Conservation (phyloP, 2,329 filamentous ascomycete genomes). For the Elsinoe fawcettii region DNA sequence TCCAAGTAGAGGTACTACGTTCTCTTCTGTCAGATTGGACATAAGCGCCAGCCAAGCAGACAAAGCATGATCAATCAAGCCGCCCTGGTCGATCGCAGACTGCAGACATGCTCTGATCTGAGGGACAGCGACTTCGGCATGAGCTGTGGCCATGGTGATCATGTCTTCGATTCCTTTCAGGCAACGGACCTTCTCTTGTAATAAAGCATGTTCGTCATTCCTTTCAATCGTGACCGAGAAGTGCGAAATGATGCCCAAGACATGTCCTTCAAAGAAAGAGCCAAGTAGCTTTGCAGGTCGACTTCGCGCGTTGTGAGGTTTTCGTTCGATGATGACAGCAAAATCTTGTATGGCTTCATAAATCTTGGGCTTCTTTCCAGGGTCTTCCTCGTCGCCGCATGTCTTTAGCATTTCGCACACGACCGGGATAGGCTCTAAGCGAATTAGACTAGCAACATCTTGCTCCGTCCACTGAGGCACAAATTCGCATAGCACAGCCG, state of each 20-base stretch:
- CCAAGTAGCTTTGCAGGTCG: constrained; percentile 51
- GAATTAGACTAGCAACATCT: constrained; percentile 61
- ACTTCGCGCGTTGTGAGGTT: constrained; percentile 39
- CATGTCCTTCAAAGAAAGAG: constrained; percentile 71
- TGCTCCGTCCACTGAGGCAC: constrained; percentile 61
- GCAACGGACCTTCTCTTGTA: constrained; percentile 62
- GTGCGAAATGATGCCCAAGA: constrained; percentile 77
- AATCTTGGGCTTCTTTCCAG: constrained; percentile 36
- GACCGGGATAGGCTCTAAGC: constrained; percentile 65
- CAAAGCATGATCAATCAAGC: constrained; percentile 72
- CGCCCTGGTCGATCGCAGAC: constrained; percentile 66
- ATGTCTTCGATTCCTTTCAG: constrained; percentile 82
- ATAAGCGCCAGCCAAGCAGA: constrained; percentile 78
- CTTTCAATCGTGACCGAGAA: constrained; percentile 75
- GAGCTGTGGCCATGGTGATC: constrained; percentile 64
- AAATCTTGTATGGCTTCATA: constrained; percentile 45
- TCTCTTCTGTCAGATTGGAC: constrained; percentile 63
- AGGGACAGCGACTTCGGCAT: constrained; percentile 71
- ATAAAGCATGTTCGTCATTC: constrained; percentile 19
- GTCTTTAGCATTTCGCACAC: constrained; percentile 76
- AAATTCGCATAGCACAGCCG: constrained; percentile 59
- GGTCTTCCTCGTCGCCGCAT: constrained; percentile 59
- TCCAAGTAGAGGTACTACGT: constrained; percentile 72
- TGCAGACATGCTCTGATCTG: constrained; percentile 94
- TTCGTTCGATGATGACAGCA: constrained; percentile 42